phyloP scores from a whole-genome alignment of 768 basidiomycete genomes.

The Mycena chlorophos region DNA sequence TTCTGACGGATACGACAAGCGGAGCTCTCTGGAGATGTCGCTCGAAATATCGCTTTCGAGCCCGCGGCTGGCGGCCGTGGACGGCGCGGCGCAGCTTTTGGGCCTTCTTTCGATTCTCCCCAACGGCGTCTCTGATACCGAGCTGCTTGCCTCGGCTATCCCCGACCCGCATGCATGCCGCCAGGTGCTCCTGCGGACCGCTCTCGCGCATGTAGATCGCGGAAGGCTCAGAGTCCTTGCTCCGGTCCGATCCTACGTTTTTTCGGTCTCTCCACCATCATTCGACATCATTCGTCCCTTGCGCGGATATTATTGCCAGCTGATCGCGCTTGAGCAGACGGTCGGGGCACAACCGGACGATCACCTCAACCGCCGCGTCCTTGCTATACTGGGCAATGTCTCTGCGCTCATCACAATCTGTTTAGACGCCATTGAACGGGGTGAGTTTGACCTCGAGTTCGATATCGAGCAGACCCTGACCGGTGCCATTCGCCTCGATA shows the following conservation, averaged over 20 bases:
- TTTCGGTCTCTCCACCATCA: not conserved
- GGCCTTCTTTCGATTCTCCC: constrained; percentile 3
- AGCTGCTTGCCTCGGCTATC: not conserved
- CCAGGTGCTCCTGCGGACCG: not conserved
- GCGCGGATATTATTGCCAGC: too few species aligned
- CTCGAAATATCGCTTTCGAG: not conserved
- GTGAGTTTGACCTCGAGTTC: too few species aligned
- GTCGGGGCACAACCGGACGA: too few species aligned
- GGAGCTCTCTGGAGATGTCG: constrained; percentile 1
- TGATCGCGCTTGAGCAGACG: too few species aligned
- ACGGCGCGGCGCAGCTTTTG: not conserved
- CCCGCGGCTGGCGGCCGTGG: constrained; percentile 3
- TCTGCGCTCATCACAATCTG: too few species aligned
- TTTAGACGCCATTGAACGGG: too few species aligned
- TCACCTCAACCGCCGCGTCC: too few species aligned
- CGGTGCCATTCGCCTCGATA: too few species aligned
- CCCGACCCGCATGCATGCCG: not conserved
- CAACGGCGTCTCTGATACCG: constrained; percentile 5
- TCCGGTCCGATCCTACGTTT: constrained; percentile 2
- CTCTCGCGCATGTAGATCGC: constrained; percentile 1
- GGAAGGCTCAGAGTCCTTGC: not conserved
- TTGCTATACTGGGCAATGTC: too few species aligned
- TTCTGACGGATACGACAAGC: constrained; percentile 10
- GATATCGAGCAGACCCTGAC: too few species aligned
- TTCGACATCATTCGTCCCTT: too few species aligned